These are phyloP conservation scores for Stropharia rugosoannulata DNA, from an alignment of 768 basidiomycete species.

Conservation along the genomic window DNA sequence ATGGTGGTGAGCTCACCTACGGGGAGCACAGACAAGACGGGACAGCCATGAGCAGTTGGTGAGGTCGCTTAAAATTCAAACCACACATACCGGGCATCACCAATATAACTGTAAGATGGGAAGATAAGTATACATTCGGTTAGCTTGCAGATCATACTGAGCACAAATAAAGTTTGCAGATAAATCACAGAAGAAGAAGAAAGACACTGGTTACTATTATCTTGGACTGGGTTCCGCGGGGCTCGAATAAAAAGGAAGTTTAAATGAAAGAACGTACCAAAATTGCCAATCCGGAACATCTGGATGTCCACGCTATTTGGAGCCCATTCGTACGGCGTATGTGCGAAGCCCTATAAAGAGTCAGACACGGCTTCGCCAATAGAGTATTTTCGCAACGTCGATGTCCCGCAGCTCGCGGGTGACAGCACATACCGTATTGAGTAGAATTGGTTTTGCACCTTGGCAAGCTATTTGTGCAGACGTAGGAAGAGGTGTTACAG, in stretches of 20 bases:
- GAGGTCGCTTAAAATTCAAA: neutral
- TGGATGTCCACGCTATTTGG: conserved; percentile 74
- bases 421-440: conserved; percentile 58
- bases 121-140: conserved; percentile 3
- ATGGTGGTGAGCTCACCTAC: conserved; percentile 77
- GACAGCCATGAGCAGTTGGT: conserved; percentile 2
- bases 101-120: conserved; percentile 49
- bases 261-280: conserved; percentile 35
- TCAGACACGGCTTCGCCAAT: neutral
- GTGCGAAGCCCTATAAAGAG: conserved; percentile 56
- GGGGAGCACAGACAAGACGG: conserved; percentile 7
- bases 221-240: conserved; percentile 1
- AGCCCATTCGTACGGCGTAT: conserved; percentile 72
- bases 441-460: conserved; percentile 72
- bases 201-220: neutral
- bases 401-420: conserved; percentile 2
- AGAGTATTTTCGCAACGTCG: no score
- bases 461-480: conserved; percentile 69
- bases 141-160: neutral
- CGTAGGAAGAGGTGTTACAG: conserved; percentile 63
- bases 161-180: neutral
- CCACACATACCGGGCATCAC: conserved; percentile 59
- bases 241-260: neutral
- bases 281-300: conserved; percentile 73
- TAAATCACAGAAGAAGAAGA: no score